Evolutionary conservation across 345 rosid species (phyloP), one percentile per base, ranked within the genome.

Genomic region (Arabidopsis suecica): DNA sequence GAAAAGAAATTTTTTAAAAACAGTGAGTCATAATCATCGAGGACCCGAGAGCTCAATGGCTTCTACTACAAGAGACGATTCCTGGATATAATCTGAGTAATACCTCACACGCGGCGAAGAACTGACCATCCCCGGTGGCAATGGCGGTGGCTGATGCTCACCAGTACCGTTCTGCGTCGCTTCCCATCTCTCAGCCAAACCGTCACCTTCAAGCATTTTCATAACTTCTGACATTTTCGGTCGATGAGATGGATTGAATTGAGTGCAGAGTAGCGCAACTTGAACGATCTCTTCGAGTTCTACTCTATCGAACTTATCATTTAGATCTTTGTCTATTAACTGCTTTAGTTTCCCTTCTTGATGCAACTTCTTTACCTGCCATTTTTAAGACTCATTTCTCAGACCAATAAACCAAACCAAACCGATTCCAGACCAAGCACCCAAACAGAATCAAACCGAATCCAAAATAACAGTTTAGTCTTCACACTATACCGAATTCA

Each of bases 41-140:
- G 98, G 98, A 6, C 98, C 98, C 0, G 98, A 93, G 64, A 93
- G 98, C 83, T 93, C 98, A 90, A 93, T 91, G 49, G 97, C 98
- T 84, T 93, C 98, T 2, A 91, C 73, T 36, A 91, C 93, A 33
- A 93, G 94, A 34, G 97, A 93, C 9, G 96, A 89, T 72, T 93
- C 98, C 68, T 93, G 96, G 38, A 93, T 89, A 55, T 75, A 89
- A 78, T 93, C 96, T 0, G 94, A 87, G 77, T 93, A 93, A 48
- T 72, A 78, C 59, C 77, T 78, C 10, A 36, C 14, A 12, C 64
- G 78, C 0, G 78, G 77, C 30, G 81, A 78, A 0, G 81, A 72
- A 51, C 69, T 23, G 33, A 67, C 23, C 81, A 73, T 67, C 6
- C 81, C 78, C 4, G 59, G 61, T 5, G 78, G 78, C 47, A 78